Base-by-base conservation (phyloP, 2,329 filamentous ascomycete genomes). In the Colletotrichum lini region DNA sequence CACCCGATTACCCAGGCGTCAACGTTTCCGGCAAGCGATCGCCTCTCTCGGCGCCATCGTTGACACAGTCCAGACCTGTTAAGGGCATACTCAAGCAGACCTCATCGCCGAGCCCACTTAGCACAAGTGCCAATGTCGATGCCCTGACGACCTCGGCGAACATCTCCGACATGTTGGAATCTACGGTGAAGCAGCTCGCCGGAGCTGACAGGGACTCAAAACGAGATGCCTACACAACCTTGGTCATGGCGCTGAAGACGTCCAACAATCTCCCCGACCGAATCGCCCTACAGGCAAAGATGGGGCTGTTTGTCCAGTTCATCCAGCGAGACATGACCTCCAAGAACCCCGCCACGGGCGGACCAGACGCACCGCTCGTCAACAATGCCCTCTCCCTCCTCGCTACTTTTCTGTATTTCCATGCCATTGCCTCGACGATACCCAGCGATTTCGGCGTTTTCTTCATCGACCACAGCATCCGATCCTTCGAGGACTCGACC, bases 151-250 rank as follows among this genome's bases (percentile, higher is more conserved):
- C 72, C 67, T 78, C 75, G 80, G 84, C 87, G 54, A 91, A 89
- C 49, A 91, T 98, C 68, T 88, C 89, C 74, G 90, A 90, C 76
- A 96, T 98, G 92, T 83, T 98, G 74, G 93, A 97, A 76, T 97
- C 94, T 0, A 90, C 94, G 6, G 88, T 94, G 45, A 92, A 94
- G 80, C 93, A 96, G 81, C 87, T 99, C 58, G 93, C 92, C 47
- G 91, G 93, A 26, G 85, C 90, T 40, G 93, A 95, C 75, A 87
- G 92, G 64, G 88, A 91, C 68, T 91, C 90, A 15, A 92, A 92
- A 75, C 82, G 96, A 42, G 96, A 99, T 82, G 94, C 95, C 59
- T 98, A 99, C 78, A 91, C 92, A 79, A 93, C 93, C 77, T 85
- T 99, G 54, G 90, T 92, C 42, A 88, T 91, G 44, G 91, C 92